These are phyloP conservation scores for Emmonsiellopsis sp. DNA, from an alignment of 2,329 filamentous ascomycete genomes.

Conservation along the genomic window DNA sequence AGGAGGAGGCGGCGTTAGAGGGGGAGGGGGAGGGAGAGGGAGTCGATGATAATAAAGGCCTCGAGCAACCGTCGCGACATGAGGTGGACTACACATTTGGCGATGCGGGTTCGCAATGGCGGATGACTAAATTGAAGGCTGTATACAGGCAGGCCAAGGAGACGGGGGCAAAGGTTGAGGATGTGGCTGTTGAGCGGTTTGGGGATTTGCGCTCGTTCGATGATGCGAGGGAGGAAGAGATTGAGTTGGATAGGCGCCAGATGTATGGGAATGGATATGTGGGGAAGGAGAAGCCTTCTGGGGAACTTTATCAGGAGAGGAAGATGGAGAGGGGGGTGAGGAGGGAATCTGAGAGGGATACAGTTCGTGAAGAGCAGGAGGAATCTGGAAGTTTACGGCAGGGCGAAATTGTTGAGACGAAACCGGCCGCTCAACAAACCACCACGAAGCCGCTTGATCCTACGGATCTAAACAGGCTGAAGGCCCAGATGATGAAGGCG, in stretches of 20 bases:
- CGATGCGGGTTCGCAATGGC: conserved; percentile 82
- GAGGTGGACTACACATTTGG: conserved; percentile 78
- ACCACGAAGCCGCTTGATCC: conserved; percentile 53
- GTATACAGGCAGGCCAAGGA: conserved; percentile 75
- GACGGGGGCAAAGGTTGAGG: conserved; percentile 61
- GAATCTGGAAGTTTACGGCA: conserved; percentile 20
- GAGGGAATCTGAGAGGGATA: conserved; percentile 20
- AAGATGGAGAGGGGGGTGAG: conserved; percentile 49
- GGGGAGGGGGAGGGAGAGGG: conserved; percentile 42
- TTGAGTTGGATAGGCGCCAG: conserved; percentile 74
- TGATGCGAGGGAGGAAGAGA: conserved; percentile 82
- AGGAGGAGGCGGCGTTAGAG: conserved; percentile 46
- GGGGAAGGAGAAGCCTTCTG: conserved; percentile 75
- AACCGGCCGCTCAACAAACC: conserved; percentile 40
- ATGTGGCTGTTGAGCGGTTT: conserved; percentile 72
- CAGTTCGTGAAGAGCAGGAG: conserved; percentile 20
- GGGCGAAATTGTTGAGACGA: conserved; percentile 49
- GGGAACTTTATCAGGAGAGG: conserved; percentile 74
- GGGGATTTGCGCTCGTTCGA: conserved; percentile 79
- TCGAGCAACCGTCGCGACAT: conserved; percentile 41
- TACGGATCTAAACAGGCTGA: conserved; percentile 76
- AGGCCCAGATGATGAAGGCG: conserved; percentile 92
- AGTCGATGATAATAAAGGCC: conserved; percentile 14
- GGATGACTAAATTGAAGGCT: conserved; percentile 86
- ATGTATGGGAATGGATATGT: conserved; percentile 79